These are phyloP conservation scores for Euphorbia pulcherrima DNA, from an alignment of 345 rosid genomes.

Conservation along the genomic window DNA sequence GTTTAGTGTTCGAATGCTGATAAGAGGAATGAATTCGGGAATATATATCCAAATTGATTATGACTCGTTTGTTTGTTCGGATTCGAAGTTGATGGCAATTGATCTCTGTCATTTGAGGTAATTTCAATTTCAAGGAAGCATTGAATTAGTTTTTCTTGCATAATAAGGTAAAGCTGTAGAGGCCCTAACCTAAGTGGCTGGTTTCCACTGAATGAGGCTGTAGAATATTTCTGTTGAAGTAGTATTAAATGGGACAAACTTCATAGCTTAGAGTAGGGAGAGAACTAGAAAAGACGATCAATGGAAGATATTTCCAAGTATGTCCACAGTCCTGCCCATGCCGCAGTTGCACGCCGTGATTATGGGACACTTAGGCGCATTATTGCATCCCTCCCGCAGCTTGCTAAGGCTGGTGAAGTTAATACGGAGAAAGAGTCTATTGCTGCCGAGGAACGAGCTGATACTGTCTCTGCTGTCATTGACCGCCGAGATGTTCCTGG, in stretches of 20 bases:
- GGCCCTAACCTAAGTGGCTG: conserved; percentile 16
- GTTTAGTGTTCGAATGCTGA: conserved; percentile 15
- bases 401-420: conserved; percentile 81
- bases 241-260: conserved; percentile 25
- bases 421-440: conserved; percentile 71
- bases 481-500: conserved; percentile 91
- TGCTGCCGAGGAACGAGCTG: conserved; percentile 68
- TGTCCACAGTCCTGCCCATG: conserved; percentile 81
- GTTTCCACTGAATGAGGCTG: conserved; percentile 8
- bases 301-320: conserved; percentile 83
- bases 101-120: conserved; percentile 19
- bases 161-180: conserved; percentile 8
- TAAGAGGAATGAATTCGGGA: conserved; percentile 12
- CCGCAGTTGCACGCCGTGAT: conserved; percentile 75
- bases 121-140: not conserved
- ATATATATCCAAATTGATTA: conserved; percentile 14
- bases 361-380: conserved; percentile 59
- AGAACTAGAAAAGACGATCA: conserved; percentile 2
- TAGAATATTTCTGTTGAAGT: conserved; percentile 6
- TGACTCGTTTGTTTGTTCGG: conserved; percentile 12
- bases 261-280: conserved; percentile 21
- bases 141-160: not conserved
- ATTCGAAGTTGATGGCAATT: conserved; percentile 14
- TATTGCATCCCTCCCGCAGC: conserved; percentile 59
- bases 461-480: conserved; percentile 63